These are phyloP conservation scores for Torulaspora globosa DNA, from an alignment of 1,139 yeast species.

Conservation along the genomic window DNA sequence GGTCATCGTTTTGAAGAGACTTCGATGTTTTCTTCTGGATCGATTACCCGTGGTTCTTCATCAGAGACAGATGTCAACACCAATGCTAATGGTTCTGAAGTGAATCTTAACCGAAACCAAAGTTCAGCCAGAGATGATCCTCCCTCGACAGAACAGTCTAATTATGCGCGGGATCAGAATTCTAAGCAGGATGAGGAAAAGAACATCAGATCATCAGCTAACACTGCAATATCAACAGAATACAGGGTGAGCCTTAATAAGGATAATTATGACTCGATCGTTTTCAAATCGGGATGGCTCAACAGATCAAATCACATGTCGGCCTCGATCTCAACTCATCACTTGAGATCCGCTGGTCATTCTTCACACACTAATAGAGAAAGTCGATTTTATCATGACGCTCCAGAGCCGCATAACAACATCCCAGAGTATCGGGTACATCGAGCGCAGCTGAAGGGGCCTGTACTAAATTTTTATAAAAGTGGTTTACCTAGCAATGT, in stretches of 20 bases:
- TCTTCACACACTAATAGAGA: constrained; percentile 24
- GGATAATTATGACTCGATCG: constrained; percentile 39
- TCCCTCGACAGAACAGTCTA: background rate
- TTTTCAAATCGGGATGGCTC: constrained; percentile 47
- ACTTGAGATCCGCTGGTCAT: background rate
- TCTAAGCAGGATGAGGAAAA: background rate
- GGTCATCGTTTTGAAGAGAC: constrained; percentile 4
- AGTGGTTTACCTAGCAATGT: constrained; percentile 49
- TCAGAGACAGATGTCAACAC: constrained; percentile 3
- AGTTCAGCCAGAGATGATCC: background rate
- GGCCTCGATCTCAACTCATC: constrained; percentile 17
- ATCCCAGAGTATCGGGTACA: constrained; percentile 42
- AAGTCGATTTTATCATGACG: constrained; percentile 22
- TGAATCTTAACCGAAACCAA: background rate
- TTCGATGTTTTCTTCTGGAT: constrained; percentile 4
- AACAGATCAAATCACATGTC: constrained; percentile 37
- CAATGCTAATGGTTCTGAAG: background rate
- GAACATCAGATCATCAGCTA: background rate
- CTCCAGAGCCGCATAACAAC: constrained; percentile 18
- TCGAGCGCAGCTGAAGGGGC: constrained; percentile 64
- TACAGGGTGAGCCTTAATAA: constrained; percentile 21
- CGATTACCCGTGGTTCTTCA: background rate
- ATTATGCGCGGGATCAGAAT: too few relatives aligned
- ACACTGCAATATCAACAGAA: background rate
- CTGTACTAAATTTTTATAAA: constrained; percentile 54